Evolutionary conservation across 768 basidiomycete species (phyloP).

Genomic region (Collybia sordida): DNA sequence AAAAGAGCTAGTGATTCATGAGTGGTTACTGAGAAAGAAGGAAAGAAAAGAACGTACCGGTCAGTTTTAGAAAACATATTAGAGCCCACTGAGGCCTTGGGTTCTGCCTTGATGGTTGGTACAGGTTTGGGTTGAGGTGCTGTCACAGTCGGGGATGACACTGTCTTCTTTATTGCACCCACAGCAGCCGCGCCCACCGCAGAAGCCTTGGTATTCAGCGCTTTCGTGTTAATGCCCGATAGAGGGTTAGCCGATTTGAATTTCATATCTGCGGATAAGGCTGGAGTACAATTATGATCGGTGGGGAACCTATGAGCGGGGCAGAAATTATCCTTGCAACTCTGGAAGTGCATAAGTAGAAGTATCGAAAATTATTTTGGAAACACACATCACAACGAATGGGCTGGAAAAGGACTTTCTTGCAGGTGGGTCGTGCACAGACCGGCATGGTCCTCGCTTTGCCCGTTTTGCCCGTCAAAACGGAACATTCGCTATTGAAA

Average conservation of each 20-base stretch:
- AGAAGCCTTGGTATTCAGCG: conserved; percentile 36
- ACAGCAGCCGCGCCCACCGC: conserved; percentile 24
- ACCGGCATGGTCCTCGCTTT: conserved; percentile 48
- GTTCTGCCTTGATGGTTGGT: conserved; percentile 11
- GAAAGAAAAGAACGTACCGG: conserved; percentile 53
- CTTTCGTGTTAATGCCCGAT: conserved; percentile 37
- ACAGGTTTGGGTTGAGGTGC: conserved; percentile 20
- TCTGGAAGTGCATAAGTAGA: conserved; percentile 35
- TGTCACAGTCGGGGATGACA: conserved; percentile 19
- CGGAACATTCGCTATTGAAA: conserved; percentile 62
- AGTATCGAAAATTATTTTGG: conserved; percentile 1
- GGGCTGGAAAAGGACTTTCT: conserved; percentile 72
- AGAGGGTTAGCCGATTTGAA: conserved; percentile 13
- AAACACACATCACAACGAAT: conserved; percentile 71
- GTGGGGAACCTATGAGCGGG: conserved; percentile 76
- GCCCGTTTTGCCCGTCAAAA: conserved; percentile 60
- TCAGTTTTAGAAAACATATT: conserved; percentile 51
- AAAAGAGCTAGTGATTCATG: conserved; percentile 61
- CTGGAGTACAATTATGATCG: conserved; percentile 58
- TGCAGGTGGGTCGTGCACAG: conserved; percentile 63
- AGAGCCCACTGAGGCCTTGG: conserved; percentile 12
- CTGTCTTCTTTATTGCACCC: conserved; percentile 32
- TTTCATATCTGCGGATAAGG: conserved; percentile 16
- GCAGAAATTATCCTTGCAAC: conserved; percentile 73
- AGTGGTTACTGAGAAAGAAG: conserved; percentile 48